phyloP scores from a whole-genome alignment of 192 early-diverging fungal genomes.

The Dimargaris verticillata region DNA sequence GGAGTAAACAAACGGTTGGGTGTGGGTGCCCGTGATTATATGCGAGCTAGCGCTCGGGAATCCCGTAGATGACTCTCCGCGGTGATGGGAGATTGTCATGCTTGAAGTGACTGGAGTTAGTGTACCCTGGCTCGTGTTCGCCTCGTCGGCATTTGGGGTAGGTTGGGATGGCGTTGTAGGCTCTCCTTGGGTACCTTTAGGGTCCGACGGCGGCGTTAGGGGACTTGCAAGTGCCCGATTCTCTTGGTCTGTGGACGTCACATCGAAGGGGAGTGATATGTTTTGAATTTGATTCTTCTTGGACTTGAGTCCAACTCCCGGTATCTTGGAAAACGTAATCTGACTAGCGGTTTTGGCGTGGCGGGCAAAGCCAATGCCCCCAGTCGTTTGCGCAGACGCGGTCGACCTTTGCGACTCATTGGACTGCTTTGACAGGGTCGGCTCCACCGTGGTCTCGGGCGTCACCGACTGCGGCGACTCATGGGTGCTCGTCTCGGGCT shows the following conservation, averaged over 20 bases:
- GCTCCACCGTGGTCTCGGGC: neutral
- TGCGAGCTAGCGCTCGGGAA: neutral
- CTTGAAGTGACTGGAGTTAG: neutral
- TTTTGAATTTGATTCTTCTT: no score
- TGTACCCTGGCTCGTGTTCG: neutral
- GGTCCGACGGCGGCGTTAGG: no score
- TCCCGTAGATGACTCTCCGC: neutral
- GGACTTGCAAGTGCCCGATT: no score
- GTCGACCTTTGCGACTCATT: neutral
- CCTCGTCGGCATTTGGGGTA: neutral
- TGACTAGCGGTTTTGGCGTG: neutral
- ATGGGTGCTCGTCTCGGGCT: neutral
- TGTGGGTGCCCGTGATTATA: neutral
- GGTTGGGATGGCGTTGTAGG: neutral
- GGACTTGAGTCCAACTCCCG: neutral
- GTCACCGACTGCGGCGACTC: neutral
- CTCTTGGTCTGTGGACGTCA: no score
- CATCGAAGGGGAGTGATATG: no score
- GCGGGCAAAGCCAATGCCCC: neutral
- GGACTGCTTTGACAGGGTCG: neutral
- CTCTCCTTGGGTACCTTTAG: no score
- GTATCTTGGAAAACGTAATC: neutral
- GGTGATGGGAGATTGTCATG: neutral
- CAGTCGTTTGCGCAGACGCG: neutral
- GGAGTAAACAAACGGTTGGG: neutral